phyloP scores from a whole-genome alignment of 2,329 filamentous ascomycete genomes.

The Aspergillus sergii region DNA sequence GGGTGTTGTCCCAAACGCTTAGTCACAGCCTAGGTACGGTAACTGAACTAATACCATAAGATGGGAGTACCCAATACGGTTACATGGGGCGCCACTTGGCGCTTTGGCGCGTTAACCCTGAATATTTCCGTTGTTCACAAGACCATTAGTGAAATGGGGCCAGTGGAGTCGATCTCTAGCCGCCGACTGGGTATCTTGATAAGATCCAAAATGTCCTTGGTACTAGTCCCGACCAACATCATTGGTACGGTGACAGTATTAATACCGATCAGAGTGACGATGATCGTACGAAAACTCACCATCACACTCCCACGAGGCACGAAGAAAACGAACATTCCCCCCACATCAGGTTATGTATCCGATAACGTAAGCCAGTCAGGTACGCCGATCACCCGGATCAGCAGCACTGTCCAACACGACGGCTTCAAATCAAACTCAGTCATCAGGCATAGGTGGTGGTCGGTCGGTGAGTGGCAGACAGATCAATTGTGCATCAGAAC shows the following conservation, averaged over 20 bases:
- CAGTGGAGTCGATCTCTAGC: not conserved
- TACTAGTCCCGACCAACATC: not conserved
- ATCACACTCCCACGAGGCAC: not conserved
- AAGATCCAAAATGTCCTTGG: not conserved
- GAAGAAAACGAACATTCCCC: conserved; percentile 1
- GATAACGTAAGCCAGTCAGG: conserved; percentile 18
- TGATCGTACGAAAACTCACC: not conserved
- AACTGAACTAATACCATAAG: conserved; percentile 1
- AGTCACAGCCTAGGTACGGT: not conserved
- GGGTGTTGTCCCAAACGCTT: not conserved
- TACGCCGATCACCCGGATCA: conserved; percentile 12
- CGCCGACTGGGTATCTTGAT: not conserved
- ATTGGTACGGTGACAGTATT: not conserved
- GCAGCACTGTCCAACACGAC: not conserved
- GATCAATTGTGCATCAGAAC: not conserved
- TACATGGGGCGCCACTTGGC: not conserved
- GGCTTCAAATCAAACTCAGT: conserved; percentile 5
- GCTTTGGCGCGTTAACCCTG: conserved; percentile 7
- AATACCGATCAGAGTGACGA: not conserved
- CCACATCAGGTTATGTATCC: not conserved
- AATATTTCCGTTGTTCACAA: conserved; percentile 1
- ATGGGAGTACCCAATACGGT: not conserved
- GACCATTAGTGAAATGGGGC: conserved; percentile 1
- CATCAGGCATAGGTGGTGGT: not conserved
- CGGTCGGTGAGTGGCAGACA: not conserved